Percentiles rank a stretch among this genome's conserved stretches.
phyloP scores from a whole-genome alignment of 257 asterid genomes.

The Solanum piurae region DNA sequence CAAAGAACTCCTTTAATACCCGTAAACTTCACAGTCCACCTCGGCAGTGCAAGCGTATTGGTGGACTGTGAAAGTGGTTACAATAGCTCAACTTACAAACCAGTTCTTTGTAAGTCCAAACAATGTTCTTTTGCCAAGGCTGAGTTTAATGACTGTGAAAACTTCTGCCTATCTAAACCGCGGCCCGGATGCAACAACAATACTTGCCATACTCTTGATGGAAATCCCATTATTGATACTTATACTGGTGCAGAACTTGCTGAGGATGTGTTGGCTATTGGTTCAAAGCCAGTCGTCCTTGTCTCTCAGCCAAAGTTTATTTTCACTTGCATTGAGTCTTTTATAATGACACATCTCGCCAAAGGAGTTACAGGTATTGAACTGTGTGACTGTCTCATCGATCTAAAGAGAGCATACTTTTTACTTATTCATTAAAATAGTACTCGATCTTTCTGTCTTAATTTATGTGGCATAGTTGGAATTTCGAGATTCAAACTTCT shows the following conservation, averaged over 20 bases:
- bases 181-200: slow-evolving; percentile 55
- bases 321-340: slow-evolving; percentile 34
- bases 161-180: slow-evolving; percentile 6
- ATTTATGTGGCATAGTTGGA: too few relatives aligned
- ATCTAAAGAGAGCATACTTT: neutral
- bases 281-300: slow-evolving; percentile 37
- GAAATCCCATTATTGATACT: slow-evolving; percentile 28
- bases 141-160: neutral
- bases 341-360: slow-evolving; percentile 21
- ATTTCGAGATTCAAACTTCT: too few relatives aligned
- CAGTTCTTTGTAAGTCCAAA: slow-evolving; percentile 48
- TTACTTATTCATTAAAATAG: neutral
- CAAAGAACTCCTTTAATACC: slow-evolving; percentile 55
- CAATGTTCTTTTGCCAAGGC: slow-evolving; percentile 34
- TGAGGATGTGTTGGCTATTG: slow-evolving; percentile 37
- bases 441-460: too few relatives aligned
- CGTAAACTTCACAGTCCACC: slow-evolving; percentile 44
- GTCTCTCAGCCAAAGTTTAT: slow-evolving; percentile 23
- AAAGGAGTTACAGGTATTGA: neutral
- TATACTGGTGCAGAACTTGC: slow-evolving; percentile 44
- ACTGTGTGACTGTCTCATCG: neutral
- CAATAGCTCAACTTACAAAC: neutral
- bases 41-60: slow-evolving; percentile 53
- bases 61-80: slow-evolving; percentile 54
- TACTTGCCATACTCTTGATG: slow-evolving; percentile 25